These are phyloP conservation scores for Pseudogymnoascus sp. DNA, from an alignment of 2,329 filamentous ascomycete genomes.

Conservation along the genomic window DNA sequence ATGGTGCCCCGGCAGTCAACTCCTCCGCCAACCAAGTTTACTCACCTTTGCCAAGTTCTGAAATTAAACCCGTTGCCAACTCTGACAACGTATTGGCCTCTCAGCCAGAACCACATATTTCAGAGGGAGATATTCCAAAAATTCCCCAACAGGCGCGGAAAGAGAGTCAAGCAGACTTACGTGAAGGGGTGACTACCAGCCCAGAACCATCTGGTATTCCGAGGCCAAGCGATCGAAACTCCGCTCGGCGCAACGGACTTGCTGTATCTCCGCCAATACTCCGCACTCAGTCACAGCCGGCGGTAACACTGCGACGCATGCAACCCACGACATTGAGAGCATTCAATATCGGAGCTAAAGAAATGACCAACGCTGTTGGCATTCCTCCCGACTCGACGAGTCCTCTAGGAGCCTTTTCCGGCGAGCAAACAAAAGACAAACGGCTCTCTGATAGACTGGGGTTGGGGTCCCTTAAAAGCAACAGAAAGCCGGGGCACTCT, in stretches of 20 bases:
- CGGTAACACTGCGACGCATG: conserved; percentile 24
- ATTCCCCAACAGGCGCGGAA: conserved; percentile 23
- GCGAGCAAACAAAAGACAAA: conserved; percentile 44
- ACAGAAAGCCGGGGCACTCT: conserved; percentile 53
- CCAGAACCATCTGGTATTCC: conserved; percentile 26
- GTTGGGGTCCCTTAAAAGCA: conserved; percentile 54
- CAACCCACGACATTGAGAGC: conserved; percentile 12
- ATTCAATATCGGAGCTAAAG: not conserved
- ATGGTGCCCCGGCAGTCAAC: not conserved
- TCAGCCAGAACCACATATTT: not conserved
- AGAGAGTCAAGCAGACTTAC: conserved; percentile 15
- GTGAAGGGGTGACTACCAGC: conserved; percentile 11
- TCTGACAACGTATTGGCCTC: not conserved
- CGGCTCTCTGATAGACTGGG: conserved; percentile 68
- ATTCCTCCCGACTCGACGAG: conserved; percentile 13
- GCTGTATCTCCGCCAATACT: conserved; percentile 24
- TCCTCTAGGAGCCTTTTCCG: conserved; percentile 19
- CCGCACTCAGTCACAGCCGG: conserved; percentile 28
- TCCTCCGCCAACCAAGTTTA: not conserved
- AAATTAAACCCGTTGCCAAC: not conserved
- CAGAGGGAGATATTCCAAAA: conserved; percentile 21
- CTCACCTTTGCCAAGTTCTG: not conserved
- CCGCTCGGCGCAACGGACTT: conserved; percentile 18
- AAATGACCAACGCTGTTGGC: conserved; percentile 14
- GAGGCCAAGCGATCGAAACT: conserved; percentile 23